Conservation (phyloP, 495 filamentous ascomycete genomes). For the Oidiodendron maius region DNA sequence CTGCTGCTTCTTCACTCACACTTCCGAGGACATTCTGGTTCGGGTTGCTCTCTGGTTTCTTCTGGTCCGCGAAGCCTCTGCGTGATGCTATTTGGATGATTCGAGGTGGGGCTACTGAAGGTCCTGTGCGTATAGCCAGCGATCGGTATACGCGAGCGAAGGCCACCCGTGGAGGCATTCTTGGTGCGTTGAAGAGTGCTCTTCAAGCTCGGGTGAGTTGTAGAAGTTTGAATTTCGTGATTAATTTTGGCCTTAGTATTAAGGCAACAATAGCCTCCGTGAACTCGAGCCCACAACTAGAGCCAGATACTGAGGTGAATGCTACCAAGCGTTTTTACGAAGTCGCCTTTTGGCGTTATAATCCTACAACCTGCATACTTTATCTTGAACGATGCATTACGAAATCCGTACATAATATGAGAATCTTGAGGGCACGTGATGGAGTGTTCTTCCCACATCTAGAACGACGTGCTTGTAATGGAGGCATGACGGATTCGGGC, state of each 20-base stretch:
- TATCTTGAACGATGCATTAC: too few species aligned
- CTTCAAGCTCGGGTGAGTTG: neutral
- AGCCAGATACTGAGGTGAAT: too few species aligned
- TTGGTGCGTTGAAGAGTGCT: slow-evolving; percentile 9
- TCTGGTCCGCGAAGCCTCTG: slow-evolving; percentile 31
- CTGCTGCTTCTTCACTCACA: slow-evolving; percentile 61
- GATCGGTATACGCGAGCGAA: slow-evolving; percentile 36
- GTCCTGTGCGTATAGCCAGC: slow-evolving; percentile 37
- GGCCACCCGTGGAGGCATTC: slow-evolving; percentile 47
- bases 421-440: too few species aligned
- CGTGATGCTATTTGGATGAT: slow-evolving; percentile 11
- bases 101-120: slow-evolving; percentile 20
- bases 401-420: too few species aligned
- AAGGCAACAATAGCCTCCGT: slow-evolving; percentile 8
- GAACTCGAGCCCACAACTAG: too few species aligned
- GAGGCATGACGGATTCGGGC: too few species aligned
- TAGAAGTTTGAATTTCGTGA: slow-evolving; percentile 2
- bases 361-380: too few species aligned
- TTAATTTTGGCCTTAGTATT: neutral
- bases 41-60: slow-evolving; percentile 38
- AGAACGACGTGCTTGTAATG: too few species aligned
- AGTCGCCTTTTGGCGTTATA: too few species aligned
- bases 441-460: too few species aligned
- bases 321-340: too few species aligned
- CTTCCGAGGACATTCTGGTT: slow-evolving; percentile 49